These are phyloP conservation scores for Psilocybe sp. DNA, from an alignment of 768 basidiomycete genomes.

Conservation along the genomic window DNA sequence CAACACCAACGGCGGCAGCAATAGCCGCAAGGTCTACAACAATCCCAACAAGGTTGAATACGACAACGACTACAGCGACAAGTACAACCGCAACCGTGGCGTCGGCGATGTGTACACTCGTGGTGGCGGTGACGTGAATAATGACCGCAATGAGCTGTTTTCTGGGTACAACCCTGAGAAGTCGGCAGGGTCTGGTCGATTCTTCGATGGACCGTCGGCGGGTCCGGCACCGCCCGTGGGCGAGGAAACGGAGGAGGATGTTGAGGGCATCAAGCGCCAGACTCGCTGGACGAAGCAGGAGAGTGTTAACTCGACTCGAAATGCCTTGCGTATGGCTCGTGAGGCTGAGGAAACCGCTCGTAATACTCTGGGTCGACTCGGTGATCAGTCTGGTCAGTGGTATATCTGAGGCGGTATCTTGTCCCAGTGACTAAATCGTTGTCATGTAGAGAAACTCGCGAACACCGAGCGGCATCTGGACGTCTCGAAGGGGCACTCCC, in stretches of 20 bases:
- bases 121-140: constrained; percentile 55
- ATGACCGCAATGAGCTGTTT: constrained; percentile 73
- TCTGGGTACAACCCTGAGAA: constrained; percentile 67
- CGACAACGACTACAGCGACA: constrained; percentile 32
- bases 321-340: constrained; percentile 89
- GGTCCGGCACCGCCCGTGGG: constrained; percentile 51
- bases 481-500: constrained; percentile 82
- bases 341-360: constrained; percentile 96
- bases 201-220: constrained; percentile 59
- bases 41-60: constrained; percentile 13
- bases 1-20: constrained; percentile 13
- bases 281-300: constrained; percentile 90
- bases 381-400: constrained; percentile 85
- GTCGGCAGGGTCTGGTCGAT: constrained; percentile 58
- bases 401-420: background rate
- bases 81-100: constrained; percentile 48
- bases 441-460: constrained; percentile 69
- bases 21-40: constrained; percentile 14
- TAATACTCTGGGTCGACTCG: constrained; percentile 78
- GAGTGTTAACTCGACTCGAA: constrained; percentile 82
- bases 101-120: constrained; percentile 69
- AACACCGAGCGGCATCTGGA: constrained; percentile 96
- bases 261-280: constrained; percentile 94
- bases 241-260: constrained; percentile 80
- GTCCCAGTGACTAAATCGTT: background rate